phyloP scores from a whole-genome alignment of 2,329 filamentous ascomycete species.

The Fusarium newnesense region DNA sequence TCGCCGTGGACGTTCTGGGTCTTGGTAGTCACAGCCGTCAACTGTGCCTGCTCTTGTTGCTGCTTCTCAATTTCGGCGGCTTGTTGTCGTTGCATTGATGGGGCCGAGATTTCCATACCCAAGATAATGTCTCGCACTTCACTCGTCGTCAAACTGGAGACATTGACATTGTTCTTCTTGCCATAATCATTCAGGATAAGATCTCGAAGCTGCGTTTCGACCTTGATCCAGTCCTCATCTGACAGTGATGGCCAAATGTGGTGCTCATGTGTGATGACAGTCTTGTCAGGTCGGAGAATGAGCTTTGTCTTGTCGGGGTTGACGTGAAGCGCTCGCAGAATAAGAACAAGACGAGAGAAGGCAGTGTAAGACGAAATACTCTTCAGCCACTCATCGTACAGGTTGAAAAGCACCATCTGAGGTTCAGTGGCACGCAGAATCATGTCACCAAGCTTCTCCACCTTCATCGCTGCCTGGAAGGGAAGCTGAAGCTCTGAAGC shows the following conservation, averaged over 20 bases:
- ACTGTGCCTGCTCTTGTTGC: conserved; percentile 93
- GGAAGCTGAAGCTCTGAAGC: conserved; percentile 96
- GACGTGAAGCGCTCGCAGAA: conserved; percentile 93
- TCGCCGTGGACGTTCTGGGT: conserved; percentile 97
- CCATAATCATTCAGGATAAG: conserved; percentile 98
- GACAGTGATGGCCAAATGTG: conserved; percentile 97
- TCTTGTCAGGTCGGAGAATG: conserved; percentile 94
- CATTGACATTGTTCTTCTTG: conserved; percentile 99
- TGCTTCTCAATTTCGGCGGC: conserved; percentile 99
- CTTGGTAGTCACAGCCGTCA: conserved; percentile 97
- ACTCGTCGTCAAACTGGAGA: conserved; percentile 93
- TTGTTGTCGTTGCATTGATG: conserved; percentile 97
- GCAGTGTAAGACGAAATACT: conserved; percentile 98
- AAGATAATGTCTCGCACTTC: conserved; percentile 98
- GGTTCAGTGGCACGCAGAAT: conserved; percentile 96
- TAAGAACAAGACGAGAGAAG: conserved; percentile 93
- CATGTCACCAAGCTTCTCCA: conserved; percentile 99
- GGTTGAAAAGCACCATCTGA: conserved; percentile 99
- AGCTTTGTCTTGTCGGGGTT: conserved; percentile 99
- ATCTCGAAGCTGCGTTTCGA: conserved; percentile 96
- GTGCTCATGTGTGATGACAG: conserved; percentile 96
- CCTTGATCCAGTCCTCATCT: conserved; percentile 99
- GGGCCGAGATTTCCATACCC: conserved; percentile 99
- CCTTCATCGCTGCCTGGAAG: conserved; percentile 99
- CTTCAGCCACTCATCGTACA: conserved; percentile 99